Percentiles rank a stretch among this genome's conserved stretches.
phyloP scores from a whole-genome alignment of 352 stramenopile genomes.

The Phytophthora agathidicida region DNA sequence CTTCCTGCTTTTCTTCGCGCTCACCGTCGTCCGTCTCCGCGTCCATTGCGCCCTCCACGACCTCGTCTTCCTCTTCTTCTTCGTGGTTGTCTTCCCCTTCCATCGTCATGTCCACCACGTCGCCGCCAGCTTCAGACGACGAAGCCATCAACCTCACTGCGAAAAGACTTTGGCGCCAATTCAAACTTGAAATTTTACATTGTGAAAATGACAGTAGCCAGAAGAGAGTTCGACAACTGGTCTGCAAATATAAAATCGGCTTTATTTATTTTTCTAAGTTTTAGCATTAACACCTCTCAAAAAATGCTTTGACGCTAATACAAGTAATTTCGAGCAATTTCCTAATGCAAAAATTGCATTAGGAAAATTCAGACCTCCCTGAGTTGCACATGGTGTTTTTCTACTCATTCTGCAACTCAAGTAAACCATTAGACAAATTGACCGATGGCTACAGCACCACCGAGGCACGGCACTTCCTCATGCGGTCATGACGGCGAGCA shows the following conservation, averaged over 20 bases:
- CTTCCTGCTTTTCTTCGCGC: background rate
- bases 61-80: background rate
- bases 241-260: too few species aligned
- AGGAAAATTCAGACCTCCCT: too few species aligned
- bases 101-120: slow-evolving; percentile 14
- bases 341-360: too few species aligned
- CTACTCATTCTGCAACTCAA: slow-evolving; percentile 4
- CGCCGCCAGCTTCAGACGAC: background rate
- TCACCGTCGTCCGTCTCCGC: background rate
- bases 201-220: slow-evolving; percentile 7
- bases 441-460: slow-evolving; percentile 13
- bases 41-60: background rate
- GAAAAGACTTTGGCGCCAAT: slow-evolving; percentile 8
- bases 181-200: background rate
- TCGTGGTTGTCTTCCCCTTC: background rate
- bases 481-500: slow-evolving; percentile 3
- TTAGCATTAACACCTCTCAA: too few species aligned
- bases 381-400: too few species aligned
- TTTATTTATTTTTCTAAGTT: too few species aligned
- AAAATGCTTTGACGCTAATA: too few species aligned
- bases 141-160: slow-evolving; percentile 11
- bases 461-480: slow-evolving; percentile 2
- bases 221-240: too few species aligned
- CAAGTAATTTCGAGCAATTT: too few species aligned
- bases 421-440: background rate